phyloP scores from a whole-genome alignment of 148 eudicot species.

The Diospyros kaki region DNA sequence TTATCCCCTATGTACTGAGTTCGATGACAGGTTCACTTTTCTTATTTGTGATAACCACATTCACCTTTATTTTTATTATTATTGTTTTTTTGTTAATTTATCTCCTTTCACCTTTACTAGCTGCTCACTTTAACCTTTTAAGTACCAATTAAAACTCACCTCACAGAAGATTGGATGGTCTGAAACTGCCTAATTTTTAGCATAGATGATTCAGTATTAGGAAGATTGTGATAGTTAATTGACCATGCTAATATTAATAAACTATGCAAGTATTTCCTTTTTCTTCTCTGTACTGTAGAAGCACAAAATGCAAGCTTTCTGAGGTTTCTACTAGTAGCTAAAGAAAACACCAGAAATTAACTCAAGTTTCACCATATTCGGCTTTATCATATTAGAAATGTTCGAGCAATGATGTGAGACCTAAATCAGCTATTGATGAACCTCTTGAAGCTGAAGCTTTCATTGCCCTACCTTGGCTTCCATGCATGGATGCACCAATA shows the following conservation, averaged over 20 bases:
- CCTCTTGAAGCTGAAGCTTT: background rate
- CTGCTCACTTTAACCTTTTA: background rate
- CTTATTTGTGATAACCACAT: background rate
- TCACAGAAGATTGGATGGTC: background rate
- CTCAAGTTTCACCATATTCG: background rate
- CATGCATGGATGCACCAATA: background rate
- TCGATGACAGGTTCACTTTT: slow-evolving; percentile 36
- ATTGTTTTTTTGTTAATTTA: too few relatives aligned
- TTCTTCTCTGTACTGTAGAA: background rate
- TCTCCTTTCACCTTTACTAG: background rate
- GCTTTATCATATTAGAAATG: background rate
- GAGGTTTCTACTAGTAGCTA: background rate
- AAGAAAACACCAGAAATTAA: too few relatives aligned
- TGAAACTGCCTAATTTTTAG: background rate
- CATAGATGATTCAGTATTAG: background rate
- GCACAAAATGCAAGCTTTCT: background rate
- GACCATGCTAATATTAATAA: background rate
- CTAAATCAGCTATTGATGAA: background rate
- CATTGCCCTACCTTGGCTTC: background rate
- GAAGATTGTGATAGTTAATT: background rate
- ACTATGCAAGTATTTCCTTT: background rate
- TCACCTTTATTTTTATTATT: too few relatives aligned
- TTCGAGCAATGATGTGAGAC: background rate
- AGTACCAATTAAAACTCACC: background rate
- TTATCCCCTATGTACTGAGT: slow-evolving; percentile 35